These are phyloP conservation scores for Sordariomycetes sp. DNA, from an alignment of 2,329 filamentous ascomycete genomes.

Conservation along the genomic window DNA sequence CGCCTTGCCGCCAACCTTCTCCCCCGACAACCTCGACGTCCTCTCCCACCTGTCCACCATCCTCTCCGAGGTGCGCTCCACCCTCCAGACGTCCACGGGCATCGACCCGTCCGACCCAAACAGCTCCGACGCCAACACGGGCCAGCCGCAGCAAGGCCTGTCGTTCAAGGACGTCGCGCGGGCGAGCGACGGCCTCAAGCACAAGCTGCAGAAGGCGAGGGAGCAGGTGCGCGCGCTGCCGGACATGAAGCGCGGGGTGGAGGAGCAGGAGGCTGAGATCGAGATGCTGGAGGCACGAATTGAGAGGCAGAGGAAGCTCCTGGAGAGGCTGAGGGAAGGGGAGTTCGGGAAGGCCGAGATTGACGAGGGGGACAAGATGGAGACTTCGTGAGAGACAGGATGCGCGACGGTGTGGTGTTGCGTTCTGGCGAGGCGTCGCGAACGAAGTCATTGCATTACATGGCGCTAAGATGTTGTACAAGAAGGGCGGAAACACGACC, in stretches of 20 bases:
- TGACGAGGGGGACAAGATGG: conserved; percentile 26
- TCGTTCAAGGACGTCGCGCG: conserved; percentile 66
- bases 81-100: conserved; percentile 29
- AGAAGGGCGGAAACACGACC: not conserved
- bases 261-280: conserved; percentile 66
- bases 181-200: conserved; percentile 70
- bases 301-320: conserved; percentile 47
- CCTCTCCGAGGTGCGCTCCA: conserved; percentile 60
- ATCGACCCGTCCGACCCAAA: conserved; percentile 28
- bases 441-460: too few species aligned
- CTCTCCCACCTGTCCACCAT: conserved; percentile 74
- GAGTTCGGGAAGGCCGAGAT: conserved; percentile 16
- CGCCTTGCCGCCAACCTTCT: conserved; percentile 54
- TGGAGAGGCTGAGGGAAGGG: conserved; percentile 44
- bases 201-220: conserved; percentile 73
- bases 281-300: conserved; percentile 55
- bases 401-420: too few species aligned
- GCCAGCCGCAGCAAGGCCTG: conserved; percentile 9
- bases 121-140: conserved; percentile 16
- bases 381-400: too few species aligned
- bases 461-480: not conserved
- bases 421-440: too few species aligned
- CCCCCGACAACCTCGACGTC: conserved; percentile 77
- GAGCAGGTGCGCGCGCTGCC: conserved; percentile 55
- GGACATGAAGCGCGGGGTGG: conserved; percentile 57